A percentile compares a stretch with the other conserved stretches of the same genome.
These are phyloP conservation scores for Lophium mytilinum DNA, from an alignment of 495 filamentous ascomycete species.

Conservation along the genomic window DNA sequence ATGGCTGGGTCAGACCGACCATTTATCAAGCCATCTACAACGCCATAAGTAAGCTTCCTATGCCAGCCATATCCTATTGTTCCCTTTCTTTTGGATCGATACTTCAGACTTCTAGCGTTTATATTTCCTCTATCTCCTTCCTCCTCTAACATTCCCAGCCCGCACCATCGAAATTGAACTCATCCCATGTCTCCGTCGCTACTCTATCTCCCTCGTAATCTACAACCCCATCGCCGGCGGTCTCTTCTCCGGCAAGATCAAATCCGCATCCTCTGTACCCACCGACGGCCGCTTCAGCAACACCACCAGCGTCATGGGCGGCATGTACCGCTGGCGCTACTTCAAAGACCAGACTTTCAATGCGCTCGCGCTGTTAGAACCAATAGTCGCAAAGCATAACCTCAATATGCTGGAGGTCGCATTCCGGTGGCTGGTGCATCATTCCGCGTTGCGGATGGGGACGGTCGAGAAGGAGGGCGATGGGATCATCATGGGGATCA, in stretches of 20 bases:
- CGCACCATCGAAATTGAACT: constrained; percentile 74
- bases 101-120: too few relatives aligned
- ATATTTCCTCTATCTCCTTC: too few relatives aligned
- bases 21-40: constrained; percentile 64
- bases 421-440: constrained; percentile 72
- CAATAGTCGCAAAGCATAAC: constrained; percentile 60
- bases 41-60: constrained; percentile 22
- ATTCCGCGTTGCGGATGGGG: constrained; percentile 64
- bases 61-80: too few relatives aligned
- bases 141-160: constrained; percentile 18
- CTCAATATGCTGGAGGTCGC: constrained; percentile 77
- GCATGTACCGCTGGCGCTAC: constrained; percentile 66
- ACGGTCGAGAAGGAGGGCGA: constrained; percentile 42
- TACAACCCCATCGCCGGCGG: constrained; percentile 86
- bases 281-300: constrained; percentile 61
- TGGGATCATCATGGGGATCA: constrained; percentile 75
- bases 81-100: too few relatives aligned
- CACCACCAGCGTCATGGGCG: constrained; percentile 38
- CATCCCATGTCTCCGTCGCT: constrained; percentile 66
- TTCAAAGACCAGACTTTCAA: constrained; percentile 70
- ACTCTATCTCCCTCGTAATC: constrained; percentile 76
- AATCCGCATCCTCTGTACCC: constrained; percentile 46
- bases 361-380: constrained; percentile 63
- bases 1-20: constrained; percentile 62
- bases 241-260: constrained; percentile 46